Evolutionary conservation across 495 filamentous ascomycete species (phyloP).

Genomic region (Penicillium simplicissimum): DNA sequence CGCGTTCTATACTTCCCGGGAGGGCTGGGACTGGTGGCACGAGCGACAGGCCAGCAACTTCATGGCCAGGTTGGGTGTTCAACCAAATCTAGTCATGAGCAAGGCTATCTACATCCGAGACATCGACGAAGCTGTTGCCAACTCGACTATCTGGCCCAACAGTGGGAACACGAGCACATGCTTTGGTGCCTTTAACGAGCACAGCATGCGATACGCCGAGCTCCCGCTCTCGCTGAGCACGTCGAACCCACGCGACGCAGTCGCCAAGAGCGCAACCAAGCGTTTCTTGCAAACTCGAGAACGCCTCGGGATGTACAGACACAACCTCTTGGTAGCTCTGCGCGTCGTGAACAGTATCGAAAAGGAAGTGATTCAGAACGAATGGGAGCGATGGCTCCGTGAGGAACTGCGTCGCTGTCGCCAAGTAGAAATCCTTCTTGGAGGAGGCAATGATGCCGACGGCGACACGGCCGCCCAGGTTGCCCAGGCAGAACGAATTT

Average conservation of each 20-base stretch:
- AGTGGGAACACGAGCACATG: slow-evolving; percentile 42
- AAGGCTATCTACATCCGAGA: slow-evolving; percentile 82
- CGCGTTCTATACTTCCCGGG: slow-evolving; percentile 65
- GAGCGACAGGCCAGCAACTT: slow-evolving; percentile 78
- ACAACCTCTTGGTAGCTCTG: slow-evolving; percentile 88
- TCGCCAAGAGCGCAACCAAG: slow-evolving; percentile 60
- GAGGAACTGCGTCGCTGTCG: slow-evolving; percentile 71
- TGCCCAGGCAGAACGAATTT: slow-evolving; percentile 29
- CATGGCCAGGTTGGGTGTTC: slow-evolving; percentile 77
- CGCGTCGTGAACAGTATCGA: slow-evolving; percentile 89
- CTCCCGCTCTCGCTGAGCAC: slow-evolving; percentile 35
- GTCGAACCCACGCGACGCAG: slow-evolving; percentile 35
- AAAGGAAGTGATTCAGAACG: slow-evolving; percentile 74
- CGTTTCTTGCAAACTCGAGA: slow-evolving; percentile 77
- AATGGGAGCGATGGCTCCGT: slow-evolving; percentile 89
- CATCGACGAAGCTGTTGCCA: slow-evolving; percentile 66
- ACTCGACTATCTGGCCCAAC: slow-evolving; percentile 39
- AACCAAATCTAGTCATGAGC: slow-evolving; percentile 76
- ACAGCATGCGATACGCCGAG: slow-evolving; percentile 35
- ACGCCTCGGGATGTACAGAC: slow-evolving; percentile 79
- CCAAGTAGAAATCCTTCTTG: slow-evolving; percentile 56
- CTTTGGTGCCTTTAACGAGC: slow-evolving; percentile 48
- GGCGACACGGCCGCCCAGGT: slow-evolving; percentile 29
- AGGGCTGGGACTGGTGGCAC: slow-evolving; percentile 75
- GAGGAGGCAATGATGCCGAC: slow-evolving; percentile 27